Base-by-base conservation (phyloP, 2,329 filamentous ascomycete species). In the Aspergillus jensenii region DNA sequence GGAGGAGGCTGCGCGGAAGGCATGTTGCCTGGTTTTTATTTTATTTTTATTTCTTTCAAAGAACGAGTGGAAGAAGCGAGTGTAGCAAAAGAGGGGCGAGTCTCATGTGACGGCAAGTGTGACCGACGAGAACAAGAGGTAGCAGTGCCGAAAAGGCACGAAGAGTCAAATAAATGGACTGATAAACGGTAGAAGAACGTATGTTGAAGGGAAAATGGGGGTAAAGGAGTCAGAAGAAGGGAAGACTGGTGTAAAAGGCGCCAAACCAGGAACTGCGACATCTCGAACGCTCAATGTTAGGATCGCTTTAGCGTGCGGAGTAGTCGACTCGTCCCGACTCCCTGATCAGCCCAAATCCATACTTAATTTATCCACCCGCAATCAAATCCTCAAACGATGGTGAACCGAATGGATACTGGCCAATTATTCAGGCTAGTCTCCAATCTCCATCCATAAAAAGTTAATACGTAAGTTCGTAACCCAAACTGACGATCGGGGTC, bases 1-100 rank as follows among this genome's bases (percentile, higher is more conserved):
- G 59, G 57, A 53, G 63, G 62, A 55, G 64, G 60, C 55, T 67
- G 65, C 53, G 65, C 65, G 53, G 67, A 68, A 19, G 67, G 67
- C 67, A 69, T 69, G 45, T 56, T 66, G 43, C 40, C 25, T 50
- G 35, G 55, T 17, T 33, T 41, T 55, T 56, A 19, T 21, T 21
- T 21, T 21, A 21, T 21, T 21, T 21, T 21, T 21, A 21, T 21
- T 21, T 21, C 21, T 21, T 21, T 50, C 31, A 50, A 45, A 39
- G 45, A 54, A 44, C 53, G 48, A 31, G 23, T 41, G 47, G 51
- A 17, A 35, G 52, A 54, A 49, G 54, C 21, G 52, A 55, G 45
- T 39, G 45, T 59, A 55, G 47, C 19, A 47, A 31, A 43, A 39
- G 52, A 59, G 54, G 47, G 37, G 57, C 46, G 57, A 23, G 41